Conservation (phyloP, 352 stramenopile species). For the Phytophthora hibernalis region DNA sequence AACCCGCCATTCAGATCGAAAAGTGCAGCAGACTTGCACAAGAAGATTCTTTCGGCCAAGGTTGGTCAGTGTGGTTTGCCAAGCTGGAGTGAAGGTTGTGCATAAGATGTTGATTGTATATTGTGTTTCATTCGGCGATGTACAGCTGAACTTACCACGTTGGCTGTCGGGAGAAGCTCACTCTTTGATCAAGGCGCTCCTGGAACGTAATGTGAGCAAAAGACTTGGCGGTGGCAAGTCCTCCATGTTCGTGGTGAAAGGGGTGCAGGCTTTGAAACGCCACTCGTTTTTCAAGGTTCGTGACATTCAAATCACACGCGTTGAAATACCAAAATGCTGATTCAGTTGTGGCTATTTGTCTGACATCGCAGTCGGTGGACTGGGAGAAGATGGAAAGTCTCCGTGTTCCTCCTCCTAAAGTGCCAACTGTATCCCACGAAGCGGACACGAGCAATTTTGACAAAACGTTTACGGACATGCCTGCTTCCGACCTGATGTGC, state of each 20-base stretch:
- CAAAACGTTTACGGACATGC: conserved; percentile 88
- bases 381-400: conserved; percentile 94
- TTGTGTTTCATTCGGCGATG: neutral
- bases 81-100: neutral
- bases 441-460: conserved; percentile 96
- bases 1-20: conserved; percentile 77
- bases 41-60: conserved; percentile 83
- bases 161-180: conserved; percentile 90
- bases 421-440: conserved; percentile 88
- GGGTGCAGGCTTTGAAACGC: conserved; percentile 95
- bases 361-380: conserved; percentile 73
- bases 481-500: conserved; percentile 67
- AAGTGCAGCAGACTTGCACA: conserved; percentile 73
- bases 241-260: conserved; percentile 98
- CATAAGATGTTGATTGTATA: neutral
- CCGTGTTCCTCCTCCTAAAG: conserved; percentile 90
- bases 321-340: neutral
- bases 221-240: conserved; percentile 93
- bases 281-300: conserved; percentile 94
- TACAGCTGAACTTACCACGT: conserved; percentile 72
- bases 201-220: conserved; percentile 97
- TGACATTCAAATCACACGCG: neutral
- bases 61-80: conserved; percentile 20
- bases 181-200: conserved; percentile 95
- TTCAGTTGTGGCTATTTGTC: neutral